These are phyloP conservation scores for Zoysia japonica DNA, from an alignment of 176 grass and related monocot genomes.

Conservation along the genomic window DNA sequence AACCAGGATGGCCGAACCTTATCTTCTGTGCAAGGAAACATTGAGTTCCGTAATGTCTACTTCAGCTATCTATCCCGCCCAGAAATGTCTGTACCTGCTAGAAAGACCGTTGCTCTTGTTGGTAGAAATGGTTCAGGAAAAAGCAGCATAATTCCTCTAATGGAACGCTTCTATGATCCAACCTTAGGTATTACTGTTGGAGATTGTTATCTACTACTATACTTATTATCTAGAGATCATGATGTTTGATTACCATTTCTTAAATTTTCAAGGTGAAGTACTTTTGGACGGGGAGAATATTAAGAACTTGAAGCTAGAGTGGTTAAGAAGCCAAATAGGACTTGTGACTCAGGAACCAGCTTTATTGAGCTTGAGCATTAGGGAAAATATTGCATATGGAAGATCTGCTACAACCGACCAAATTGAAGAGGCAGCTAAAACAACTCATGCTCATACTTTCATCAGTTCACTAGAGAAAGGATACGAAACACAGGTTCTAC, in stretches of 20 bases:
- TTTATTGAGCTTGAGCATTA: slow-evolving; percentile 96
- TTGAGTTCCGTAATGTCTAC: slow-evolving; percentile 99
- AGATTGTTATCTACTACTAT: slow-evolving; percentile 24
- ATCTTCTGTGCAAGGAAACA: slow-evolving; percentile 83
- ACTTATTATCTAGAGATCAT: slow-evolving; percentile 2
- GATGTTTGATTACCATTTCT: background rate
- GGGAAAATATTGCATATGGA: slow-evolving; percentile 96
- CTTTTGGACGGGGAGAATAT: slow-evolving; percentile 99
- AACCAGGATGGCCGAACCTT: slow-evolving; percentile 84
- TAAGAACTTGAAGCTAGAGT: slow-evolving; percentile 82
- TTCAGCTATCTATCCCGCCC: slow-evolving; percentile 97
- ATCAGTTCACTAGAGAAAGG: slow-evolving; percentile 94
- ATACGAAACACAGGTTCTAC: slow-evolving; percentile 85
- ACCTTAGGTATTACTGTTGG: slow-evolving; percentile 70
- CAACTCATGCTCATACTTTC: slow-evolving; percentile 91
- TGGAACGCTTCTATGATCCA: slow-evolving; percentile 99
- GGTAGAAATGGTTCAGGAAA: slow-evolving; percentile 99
- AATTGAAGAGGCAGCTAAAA: slow-evolving; percentile 98
- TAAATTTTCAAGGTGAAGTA: slow-evolving; percentile 77
- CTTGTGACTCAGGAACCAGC: slow-evolving; percentile 97
- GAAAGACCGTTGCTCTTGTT: slow-evolving; percentile 96
- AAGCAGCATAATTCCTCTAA: slow-evolving; percentile 99
- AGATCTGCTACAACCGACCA: slow-evolving; percentile 85
- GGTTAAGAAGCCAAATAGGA: slow-evolving; percentile 99
- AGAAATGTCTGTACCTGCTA: slow-evolving; percentile 91